Conservation (phyloP, 108 stramenopile genomes). For the Fistulifera pelliculosa region DNA sequence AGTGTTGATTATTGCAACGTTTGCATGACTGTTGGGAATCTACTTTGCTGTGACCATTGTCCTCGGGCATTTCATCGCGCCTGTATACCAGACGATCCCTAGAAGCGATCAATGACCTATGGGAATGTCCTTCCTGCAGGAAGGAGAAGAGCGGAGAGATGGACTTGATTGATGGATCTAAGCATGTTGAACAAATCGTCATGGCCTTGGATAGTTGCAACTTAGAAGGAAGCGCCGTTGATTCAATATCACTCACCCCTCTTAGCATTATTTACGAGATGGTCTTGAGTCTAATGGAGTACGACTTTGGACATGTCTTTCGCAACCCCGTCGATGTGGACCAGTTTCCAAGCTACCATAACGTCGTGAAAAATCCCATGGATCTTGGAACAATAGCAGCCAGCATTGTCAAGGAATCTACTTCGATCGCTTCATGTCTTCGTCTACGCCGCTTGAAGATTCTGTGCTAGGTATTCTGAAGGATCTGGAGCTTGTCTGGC, state of each 20-base stretch:
- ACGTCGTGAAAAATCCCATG: constrained; percentile 56
- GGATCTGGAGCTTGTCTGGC: constrained; percentile 69
- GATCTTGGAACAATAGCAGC: constrained; percentile 58
- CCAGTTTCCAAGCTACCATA: constrained; percentile 34
- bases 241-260: constrained; percentile 4
- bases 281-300: constrained; percentile 34
- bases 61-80: constrained; percentile 47
- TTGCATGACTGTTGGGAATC: constrained; percentile 31
- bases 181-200: neutral
- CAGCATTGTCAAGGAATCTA: constrained; percentile 45
- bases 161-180: constrained; percentile 18
- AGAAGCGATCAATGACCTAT: constrained; percentile 5
- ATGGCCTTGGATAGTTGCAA: neutral
- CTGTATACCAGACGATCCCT: constrained; percentile 20
- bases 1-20: constrained; percentile 48
- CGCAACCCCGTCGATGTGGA: constrained; percentile 43
- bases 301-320: constrained; percentile 70
- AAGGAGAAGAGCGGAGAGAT: constrained; percentile 21
- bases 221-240: neutral
- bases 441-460: constrained; percentile 16
- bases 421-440: constrained; percentile 12
- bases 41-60: constrained; percentile 49
- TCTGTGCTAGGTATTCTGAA: constrained; percentile 33
- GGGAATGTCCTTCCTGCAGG: constrained; percentile 40
- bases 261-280: constrained; percentile 39